phyloP scores from a whole-genome alignment of 2,329 filamentous ascomycete species.

The Aspergillus niger region DNA sequence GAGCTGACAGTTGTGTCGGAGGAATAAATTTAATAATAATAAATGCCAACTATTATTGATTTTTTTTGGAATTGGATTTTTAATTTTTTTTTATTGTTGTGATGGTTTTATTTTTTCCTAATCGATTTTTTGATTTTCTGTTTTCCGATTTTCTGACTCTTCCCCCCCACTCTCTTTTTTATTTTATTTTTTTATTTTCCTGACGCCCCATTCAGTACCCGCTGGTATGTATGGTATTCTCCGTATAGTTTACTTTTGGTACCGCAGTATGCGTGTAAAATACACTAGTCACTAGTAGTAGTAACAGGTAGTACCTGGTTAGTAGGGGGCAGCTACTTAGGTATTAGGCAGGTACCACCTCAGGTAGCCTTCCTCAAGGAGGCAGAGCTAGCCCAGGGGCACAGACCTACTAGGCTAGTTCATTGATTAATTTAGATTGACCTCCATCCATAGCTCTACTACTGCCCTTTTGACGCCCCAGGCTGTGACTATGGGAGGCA shows the following conservation, averaged over 20 bases:
- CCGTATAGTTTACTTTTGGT: not conserved
- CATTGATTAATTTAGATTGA: not conserved
- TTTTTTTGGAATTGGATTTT: conserved; percentile 3
- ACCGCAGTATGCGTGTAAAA: not conserved
- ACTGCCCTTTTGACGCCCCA: too few relatives aligned
- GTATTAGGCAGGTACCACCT: conserved; percentile 3
- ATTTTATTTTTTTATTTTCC: conserved; percentile 1
- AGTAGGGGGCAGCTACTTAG: not conserved
- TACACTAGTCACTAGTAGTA: not conserved
- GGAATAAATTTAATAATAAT: conserved; percentile 25
- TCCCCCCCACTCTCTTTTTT: not conserved
- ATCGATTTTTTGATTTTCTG: conserved; percentile 11
- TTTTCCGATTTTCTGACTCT: not conserved
- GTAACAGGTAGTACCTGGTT: not conserved
- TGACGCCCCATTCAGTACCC: not conserved
- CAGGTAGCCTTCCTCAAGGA: not conserved
- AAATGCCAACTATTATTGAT: conserved; percentile 8
- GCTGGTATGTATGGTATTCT: conserved; percentile 9
- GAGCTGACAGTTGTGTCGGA: conserved; percentile 39
- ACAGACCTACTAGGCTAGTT: conserved; percentile 1
- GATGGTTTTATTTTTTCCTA: conserved; percentile 11
- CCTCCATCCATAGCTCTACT: not conserved
- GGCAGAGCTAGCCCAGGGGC: conserved; percentile 1
- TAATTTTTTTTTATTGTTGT: conserved; percentile 1
- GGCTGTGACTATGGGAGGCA: not conserved